These are phyloP conservation scores for Rhazya stricta DNA, from an alignment of 257 asterid genomes.

Conservation along the genomic window DNA sequence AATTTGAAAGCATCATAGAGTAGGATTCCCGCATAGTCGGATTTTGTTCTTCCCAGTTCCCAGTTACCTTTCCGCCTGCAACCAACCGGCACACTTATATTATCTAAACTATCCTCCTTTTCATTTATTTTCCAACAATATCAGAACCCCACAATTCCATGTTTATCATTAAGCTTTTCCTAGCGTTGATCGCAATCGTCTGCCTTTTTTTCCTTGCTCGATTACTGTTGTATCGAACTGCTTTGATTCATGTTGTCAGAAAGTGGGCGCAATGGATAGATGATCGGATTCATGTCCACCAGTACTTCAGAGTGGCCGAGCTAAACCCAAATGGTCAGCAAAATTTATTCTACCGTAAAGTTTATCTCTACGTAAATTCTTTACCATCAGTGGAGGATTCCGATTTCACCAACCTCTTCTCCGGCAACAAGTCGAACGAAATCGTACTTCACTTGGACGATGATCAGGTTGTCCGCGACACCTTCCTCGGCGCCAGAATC, in stretches of 20 bases:
- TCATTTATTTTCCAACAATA: background rate
- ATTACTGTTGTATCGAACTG: slow-evolving; percentile 55
- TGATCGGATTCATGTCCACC: slow-evolving; percentile 65
- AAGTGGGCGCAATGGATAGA: slow-evolving; percentile 47
- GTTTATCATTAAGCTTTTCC: slow-evolving; percentile 28
- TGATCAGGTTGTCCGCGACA: slow-evolving; percentile 40
- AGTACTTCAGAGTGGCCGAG: slow-evolving; percentile 55
- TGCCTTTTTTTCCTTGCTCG: slow-evolving; percentile 33
- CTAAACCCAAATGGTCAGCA: slow-evolving; percentile 49
- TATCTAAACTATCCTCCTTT: background rate
- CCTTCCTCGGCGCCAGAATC: slow-evolving; percentile 55
- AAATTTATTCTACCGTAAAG: slow-evolving; percentile 46
- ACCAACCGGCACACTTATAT: background rate
- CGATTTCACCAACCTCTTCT: slow-evolving; percentile 51
- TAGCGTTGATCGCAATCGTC: slow-evolving; percentile 18
- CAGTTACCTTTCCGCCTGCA: background rate
- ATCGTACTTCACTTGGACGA: slow-evolving; percentile 45
- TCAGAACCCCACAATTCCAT: slow-evolving; percentile 7
- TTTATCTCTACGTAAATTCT: slow-evolving; percentile 46
- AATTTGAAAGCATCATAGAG: too few relatives aligned
- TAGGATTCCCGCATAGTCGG: too few relatives aligned
- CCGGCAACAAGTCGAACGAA: slow-evolving; percentile 47
- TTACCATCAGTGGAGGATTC: slow-evolving; percentile 53
- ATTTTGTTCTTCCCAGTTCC: too few relatives aligned
- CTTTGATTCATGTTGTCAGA: slow-evolving; percentile 49